phyloP scores from a whole-genome alignment of 768 basidiomycete genomes.

The Hebeloma cylindrosporum region DNA sequence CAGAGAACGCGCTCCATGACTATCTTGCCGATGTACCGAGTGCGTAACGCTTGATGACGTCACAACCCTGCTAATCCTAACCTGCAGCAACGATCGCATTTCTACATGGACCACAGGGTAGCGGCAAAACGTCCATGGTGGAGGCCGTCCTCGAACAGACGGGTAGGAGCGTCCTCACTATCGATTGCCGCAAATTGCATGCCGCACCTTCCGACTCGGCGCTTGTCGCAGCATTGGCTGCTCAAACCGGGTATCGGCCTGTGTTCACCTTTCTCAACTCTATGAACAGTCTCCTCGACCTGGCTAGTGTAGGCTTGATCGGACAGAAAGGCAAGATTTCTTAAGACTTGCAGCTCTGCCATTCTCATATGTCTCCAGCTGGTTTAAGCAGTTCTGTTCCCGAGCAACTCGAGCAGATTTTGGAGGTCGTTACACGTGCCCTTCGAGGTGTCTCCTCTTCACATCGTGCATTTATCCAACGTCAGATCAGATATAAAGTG shows the following conservation, averaged over 20 bases:
- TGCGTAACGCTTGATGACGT: slow-evolving; percentile 31
- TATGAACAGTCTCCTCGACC: slow-evolving; percentile 79
- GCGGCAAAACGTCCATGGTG: slow-evolving; percentile 71
- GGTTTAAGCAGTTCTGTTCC: slow-evolving; percentile 78
- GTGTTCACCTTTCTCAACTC: slow-evolving; percentile 85
- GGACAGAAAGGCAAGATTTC: slow-evolving; percentile 82
- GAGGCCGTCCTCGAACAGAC: slow-evolving; percentile 49
- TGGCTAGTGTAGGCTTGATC: slow-evolving; percentile 92
- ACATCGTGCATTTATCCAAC: slow-evolving; percentile 44
- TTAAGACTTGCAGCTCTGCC: not conserved
- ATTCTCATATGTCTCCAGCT: slow-evolving; percentile 43
- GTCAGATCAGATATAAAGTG: slow-evolving; percentile 37
- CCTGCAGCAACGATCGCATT: slow-evolving; percentile 73
- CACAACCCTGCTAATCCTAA: slow-evolving; percentile 9
- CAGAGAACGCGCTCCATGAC: slow-evolving; percentile 59
- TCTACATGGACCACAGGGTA: slow-evolving; percentile 81
- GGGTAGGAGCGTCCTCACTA: slow-evolving; percentile 68
- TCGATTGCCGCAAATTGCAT: slow-evolving; percentile 79
- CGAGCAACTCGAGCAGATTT: slow-evolving; percentile 82
- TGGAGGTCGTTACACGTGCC: slow-evolving; percentile 73
- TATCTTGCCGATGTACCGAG: slow-evolving; percentile 82
- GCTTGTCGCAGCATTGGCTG: slow-evolving; percentile 68
- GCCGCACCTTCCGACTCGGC: slow-evolving; percentile 67
- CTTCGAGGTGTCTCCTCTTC: slow-evolving; percentile 63
- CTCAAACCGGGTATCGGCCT: slow-evolving; percentile 87